Conservation (phyloP, 768 basidiomycete genomes). For the Kwoniella bestiolae region DNA sequence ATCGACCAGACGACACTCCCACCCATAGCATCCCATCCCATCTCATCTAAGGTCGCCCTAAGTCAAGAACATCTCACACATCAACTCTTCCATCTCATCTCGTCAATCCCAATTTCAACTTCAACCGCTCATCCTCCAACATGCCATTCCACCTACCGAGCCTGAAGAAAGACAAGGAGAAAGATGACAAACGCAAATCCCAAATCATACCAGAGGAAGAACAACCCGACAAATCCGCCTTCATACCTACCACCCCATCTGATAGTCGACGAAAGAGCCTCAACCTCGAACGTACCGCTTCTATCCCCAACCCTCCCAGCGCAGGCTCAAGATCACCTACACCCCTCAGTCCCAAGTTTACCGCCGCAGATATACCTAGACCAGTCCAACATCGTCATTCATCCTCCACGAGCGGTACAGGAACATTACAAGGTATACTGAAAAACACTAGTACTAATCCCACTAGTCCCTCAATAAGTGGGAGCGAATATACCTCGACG, state of each 20-base stretch:
- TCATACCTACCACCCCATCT: conserved; percentile 8
- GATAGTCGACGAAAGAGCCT: not conserved
- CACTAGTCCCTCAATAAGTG: conserved; percentile 10
- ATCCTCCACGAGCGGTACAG: conserved; percentile 4
- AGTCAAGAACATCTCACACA: too few species aligned
- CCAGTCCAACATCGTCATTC: not conserved
- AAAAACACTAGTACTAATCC: conserved; percentile 5
- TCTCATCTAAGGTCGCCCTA: not conserved
- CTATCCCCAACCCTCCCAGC: not conserved
- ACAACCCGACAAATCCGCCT: too few species aligned
- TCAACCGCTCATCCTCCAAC: not conserved
- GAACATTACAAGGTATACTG: conserved; percentile 12
- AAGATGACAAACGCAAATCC: conserved; percentile 14
- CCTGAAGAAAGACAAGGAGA: conserved; percentile 11
- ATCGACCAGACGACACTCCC: not conserved
- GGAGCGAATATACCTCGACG: conserved; percentile 26
- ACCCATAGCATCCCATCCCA: not conserved
- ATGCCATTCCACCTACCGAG: conserved; percentile 39
- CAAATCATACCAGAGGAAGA: not conserved
- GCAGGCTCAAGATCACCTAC: not conserved
- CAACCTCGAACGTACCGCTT: not conserved
- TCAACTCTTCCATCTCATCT: too few species aligned
- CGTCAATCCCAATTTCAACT: too few species aligned
- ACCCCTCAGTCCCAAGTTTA: not conserved
- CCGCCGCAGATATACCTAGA: not conserved